phyloP scores from a whole-genome alignment of 2,329 filamentous ascomycete species.

The Metarhizium brunneum region DNA sequence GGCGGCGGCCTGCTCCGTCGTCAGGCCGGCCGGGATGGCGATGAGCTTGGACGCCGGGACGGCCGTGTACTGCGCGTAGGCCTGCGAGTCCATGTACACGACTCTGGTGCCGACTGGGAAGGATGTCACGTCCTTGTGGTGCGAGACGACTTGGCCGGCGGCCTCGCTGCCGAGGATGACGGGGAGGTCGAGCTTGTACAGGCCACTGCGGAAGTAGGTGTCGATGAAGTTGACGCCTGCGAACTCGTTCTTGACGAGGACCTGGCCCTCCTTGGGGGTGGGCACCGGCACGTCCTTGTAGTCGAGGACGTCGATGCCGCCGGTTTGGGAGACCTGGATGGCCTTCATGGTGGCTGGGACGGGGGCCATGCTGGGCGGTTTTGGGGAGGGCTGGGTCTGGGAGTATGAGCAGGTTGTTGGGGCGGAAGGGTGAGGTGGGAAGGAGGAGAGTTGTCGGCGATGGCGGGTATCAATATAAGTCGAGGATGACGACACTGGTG shows the following conservation, averaged over 20 bases:
- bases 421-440: not conserved
- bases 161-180: slow-evolving; percentile 74
- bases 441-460: not conserved
- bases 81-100: slow-evolving; percentile 49
- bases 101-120: slow-evolving; percentile 61
- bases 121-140: slow-evolving; percentile 40
- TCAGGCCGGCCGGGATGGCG: slow-evolving; percentile 53
- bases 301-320: slow-evolving; percentile 62
- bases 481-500: not conserved
- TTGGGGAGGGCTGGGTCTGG: not conserved
- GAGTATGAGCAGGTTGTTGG: not conserved
- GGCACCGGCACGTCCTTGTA: slow-evolving; percentile 64
- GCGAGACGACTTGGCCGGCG: slow-evolving; percentile 58
- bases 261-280: slow-evolving; percentile 53
- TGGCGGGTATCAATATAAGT: not conserved
- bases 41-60: slow-evolving; percentile 45
- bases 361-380: slow-evolving; percentile 49
- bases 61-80: slow-evolving; percentile 49
- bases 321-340: slow-evolving; percentile 52
- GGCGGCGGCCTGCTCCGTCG: slow-evolving; percentile 55
- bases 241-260: slow-evolving; percentile 74
- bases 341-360: slow-evolving; percentile 65
- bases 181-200: slow-evolving; percentile 67
- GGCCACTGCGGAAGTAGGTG: slow-evolving; percentile 78
- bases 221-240: slow-evolving; percentile 86